A percentile compares a stretch with the other conserved stretches of the same genome.
Evolutionary conservation across 2,329 filamentous ascomycete genomes (phyloP).

Genomic region (Mollisiaceae sp.): DNA sequence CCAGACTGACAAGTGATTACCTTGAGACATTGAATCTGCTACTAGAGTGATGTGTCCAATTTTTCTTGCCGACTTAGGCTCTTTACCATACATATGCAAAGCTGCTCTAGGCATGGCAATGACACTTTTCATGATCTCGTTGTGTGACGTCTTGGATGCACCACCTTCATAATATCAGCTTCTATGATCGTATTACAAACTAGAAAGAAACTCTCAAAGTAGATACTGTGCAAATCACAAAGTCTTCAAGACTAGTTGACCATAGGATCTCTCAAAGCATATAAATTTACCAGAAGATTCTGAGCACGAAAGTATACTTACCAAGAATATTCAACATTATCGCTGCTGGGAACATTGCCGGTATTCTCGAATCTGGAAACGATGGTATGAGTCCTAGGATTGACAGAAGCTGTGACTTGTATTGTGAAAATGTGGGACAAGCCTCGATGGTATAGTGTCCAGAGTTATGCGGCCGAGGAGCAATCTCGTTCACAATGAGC

Average conservation of each 20-base stretch:
- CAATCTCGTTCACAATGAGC: slow-evolving; percentile 70
- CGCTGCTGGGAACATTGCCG: slow-evolving; percentile 46
- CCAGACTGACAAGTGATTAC: too few species aligned
- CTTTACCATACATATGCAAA: slow-evolving; percentile 92
- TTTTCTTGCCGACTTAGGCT: slow-evolving; percentile 70
- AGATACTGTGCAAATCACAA: not conserved
- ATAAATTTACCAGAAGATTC: not conserved
- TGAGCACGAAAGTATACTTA: not conserved
- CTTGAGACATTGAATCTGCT: slow-evolving; percentile 66
- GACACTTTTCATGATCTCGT: slow-evolving; percentile 57
- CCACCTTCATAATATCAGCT: slow-evolving; percentile 53
- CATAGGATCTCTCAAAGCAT: not conserved
- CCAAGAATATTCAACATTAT: slow-evolving; percentile 82
- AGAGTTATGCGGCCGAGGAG: slow-evolving; percentile 51
- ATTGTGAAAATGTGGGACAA: slow-evolving; percentile 85
- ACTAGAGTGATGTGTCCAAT: slow-evolving; percentile 78
- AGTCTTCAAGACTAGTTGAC: not conserved
- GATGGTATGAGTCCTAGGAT: slow-evolving; percentile 66
- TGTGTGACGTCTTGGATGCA: slow-evolving; percentile 66
- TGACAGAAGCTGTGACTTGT: slow-evolving; percentile 79
- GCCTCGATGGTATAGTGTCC: slow-evolving; percentile 96
- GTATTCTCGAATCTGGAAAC: slow-evolving; percentile 43
- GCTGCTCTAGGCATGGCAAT: slow-evolving; percentile 62
- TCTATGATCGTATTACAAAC: not conserved
- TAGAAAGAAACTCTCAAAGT: not conserved